Base-by-base conservation (phyloP, 495 filamentous ascomycete genomes). In the Aspergillus affinis region DNA sequence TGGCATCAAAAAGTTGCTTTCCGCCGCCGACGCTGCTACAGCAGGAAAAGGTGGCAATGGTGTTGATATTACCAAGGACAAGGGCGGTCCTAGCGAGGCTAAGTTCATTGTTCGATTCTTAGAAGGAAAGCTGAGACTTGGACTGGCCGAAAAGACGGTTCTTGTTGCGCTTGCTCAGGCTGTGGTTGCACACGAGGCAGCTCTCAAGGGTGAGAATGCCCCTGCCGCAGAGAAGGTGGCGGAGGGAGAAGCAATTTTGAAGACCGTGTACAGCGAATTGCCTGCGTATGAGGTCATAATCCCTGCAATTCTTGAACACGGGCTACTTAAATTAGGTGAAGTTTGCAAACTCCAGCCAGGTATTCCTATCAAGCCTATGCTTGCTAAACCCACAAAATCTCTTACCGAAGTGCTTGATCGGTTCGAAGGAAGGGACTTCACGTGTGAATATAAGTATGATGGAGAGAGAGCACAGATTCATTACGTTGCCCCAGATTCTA, bases 381-480 rank as follows among this genome's bases (percentile, higher is more conserved):
- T 98, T 77, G 94, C 94, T 6, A 98, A 97, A 65, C 95, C 94
- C 1, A 98, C 95, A 0, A 98, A 98, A 73, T 91, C 94, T n/a
- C 98, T 98, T 64, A 95, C 92, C 0, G 94, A 98, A 73, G 95
- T 98, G 0, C 85, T 98, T 1, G 94, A 98, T 74, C 90, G 95
- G 17, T 98, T 98, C 65, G 94, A 98, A 75, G 86, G 89, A 41
- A 93, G 95, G 70, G 88, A 89, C 6, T 98, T 98, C 64, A 98
- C 94, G 17, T 98, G 95, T 76, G 94, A 98, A 68, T 98, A 96
- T 78, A 98, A 98, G 68, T 98, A 98, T 65, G 94, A 98, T 65
- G 94, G 94, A 27, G 94, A 98, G 72, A 80, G 94, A 68, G 93
- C 95, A 17, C 94, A 98, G 73, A 97, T 98, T 49, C 94, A 98